Evolutionary conservation across 768 basidiomycete genomes (phyloP), one percentile per base, ranked within the genome.

Genomic region (Suillus alpinus): DNA sequence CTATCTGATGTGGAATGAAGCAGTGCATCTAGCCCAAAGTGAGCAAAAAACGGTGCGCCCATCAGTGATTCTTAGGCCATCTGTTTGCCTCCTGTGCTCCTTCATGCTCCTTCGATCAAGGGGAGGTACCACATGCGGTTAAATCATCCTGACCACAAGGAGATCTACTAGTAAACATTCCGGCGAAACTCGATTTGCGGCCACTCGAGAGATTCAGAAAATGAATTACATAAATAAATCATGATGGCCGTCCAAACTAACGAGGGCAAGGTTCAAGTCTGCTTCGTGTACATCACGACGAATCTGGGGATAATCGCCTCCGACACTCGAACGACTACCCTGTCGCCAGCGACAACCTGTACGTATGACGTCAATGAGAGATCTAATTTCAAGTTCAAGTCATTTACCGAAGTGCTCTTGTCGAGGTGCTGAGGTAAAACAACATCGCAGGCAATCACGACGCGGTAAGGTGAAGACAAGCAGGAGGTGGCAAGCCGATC

Each of bases 401-500:
- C 43, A 59, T 29, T 61, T 59, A 69, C 69, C 63, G 71, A 69
- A 41, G 65, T 62, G 62, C 65, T 71, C 60, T 66, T 67, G 55
- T 63, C 62, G 9, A 56, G 57, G 43, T 65, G 55, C 50, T 71
- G 63, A 75, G 79, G 62, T 29, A 86, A 76, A 36, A 77, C 68
- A 6, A 78, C 79, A 68, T 86, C 83, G 63, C 86, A 87, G 16
- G 82, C 84, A 64, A 88, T 78, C 77, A 83, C 82, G 31, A 87
- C 83, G 9, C 87, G 81, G 74, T 84, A 88, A 6, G 87, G 87
- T 5, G 87, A 87, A 47, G 80, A 80, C 47, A 83, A 80, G 68
- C 86, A 87, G 43, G 87, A 88, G 6, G 86, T 88, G n/a, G 87
- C 82, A 68, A 79, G 80, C 8, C 66, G 71, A 69, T 89, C 85